Evolutionary conservation across 2,329 filamentous ascomycete genomes (phyloP).

Genomic region (Conoideocrella luteorostrata): DNA sequence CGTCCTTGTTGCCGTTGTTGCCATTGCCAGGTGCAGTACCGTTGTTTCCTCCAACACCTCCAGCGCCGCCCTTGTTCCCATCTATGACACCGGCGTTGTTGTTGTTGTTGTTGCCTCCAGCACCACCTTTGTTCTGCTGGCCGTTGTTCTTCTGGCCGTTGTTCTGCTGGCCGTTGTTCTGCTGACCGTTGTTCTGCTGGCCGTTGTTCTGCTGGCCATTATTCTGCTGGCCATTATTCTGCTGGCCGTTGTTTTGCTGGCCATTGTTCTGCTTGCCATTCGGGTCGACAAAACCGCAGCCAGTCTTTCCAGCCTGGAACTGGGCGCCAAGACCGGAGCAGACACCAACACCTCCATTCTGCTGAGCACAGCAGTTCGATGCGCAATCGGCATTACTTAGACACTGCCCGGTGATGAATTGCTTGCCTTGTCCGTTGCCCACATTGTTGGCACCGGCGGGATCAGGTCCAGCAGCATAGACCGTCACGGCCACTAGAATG

Average conservation of each 20-base stretch:
- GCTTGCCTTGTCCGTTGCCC: constrained; percentile 17
- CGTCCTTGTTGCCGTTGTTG: not conserved
- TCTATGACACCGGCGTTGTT: too few species aligned
- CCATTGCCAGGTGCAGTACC: not conserved
- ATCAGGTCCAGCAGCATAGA: constrained; percentile 8
- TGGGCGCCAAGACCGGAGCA: constrained; percentile 23
- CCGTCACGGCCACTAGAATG: constrained; percentile 10
- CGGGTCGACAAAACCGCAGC: constrained; percentile 22
- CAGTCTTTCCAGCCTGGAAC: constrained; percentile 24
- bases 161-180: not conserved
- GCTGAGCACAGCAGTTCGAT: constrained; percentile 21
- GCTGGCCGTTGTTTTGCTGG: not conserved
- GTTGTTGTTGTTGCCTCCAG: not conserved
- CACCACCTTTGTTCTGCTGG: not conserved
- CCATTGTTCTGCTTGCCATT: not conserved
- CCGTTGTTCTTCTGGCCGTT: not conserved
- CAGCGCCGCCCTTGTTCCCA: not conserved
- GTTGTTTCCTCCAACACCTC: not conserved
- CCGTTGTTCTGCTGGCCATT: not conserved
- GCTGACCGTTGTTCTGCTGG: not conserved
- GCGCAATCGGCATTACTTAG: constrained; percentile 21
- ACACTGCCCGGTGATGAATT: constrained; percentile 25
- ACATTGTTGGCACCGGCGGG: constrained; percentile 18
- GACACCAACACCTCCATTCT: constrained; percentile 17
- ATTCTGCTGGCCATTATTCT: not conserved